Evolutionary conservation across 768 basidiomycete genomes (phyloP).

Genomic region (Rubroboletus satanas): DNA sequence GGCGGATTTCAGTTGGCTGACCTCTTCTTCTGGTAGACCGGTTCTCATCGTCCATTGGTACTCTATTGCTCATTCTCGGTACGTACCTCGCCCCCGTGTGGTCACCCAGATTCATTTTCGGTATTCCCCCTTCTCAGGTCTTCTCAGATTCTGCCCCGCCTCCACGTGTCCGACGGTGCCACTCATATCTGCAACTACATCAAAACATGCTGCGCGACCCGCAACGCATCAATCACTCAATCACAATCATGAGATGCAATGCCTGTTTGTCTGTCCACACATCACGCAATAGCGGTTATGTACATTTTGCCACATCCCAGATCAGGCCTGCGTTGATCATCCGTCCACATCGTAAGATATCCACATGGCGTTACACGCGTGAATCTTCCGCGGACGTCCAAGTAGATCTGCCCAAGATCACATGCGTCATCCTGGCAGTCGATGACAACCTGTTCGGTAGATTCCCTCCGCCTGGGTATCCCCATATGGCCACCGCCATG

Average conservation of each 20-base stretch:
- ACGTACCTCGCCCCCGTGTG: constrained; percentile 27
- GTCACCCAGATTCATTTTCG: constrained; percentile 25
- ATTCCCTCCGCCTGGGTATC: no score
- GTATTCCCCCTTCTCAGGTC: constrained; percentile 18
- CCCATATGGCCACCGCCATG: no score
- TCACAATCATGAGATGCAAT: constrained; percentile 1
- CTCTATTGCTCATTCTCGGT: constrained; percentile 13
- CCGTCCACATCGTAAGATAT: constrained; percentile 30
- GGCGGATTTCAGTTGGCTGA: constrained; percentile 12
- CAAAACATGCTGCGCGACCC: neutral
- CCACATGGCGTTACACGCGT: constrained; percentile 28
- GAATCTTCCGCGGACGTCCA: constrained; percentile 33
- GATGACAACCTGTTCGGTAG: constrained; percentile 15
- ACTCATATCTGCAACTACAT: neutral
- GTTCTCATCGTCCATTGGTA: constrained; percentile 3
- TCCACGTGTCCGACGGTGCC: constrained; percentile 15
- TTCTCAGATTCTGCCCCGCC: constrained; percentile 22
- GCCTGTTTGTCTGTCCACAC: neutral
- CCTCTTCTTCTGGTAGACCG: constrained; percentile 11
- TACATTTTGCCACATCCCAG: constrained; percentile 21
- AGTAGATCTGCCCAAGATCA: constrained; percentile 25
- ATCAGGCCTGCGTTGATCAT: constrained; percentile 24
- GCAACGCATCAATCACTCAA: constrained; percentile 1
- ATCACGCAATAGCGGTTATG: constrained; percentile 16
- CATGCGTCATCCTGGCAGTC: constrained; percentile 18